Percentiles rank a stretch among this genome's conserved stretches.
phyloP scores from a whole-genome alignment of 371 early-diverging fungal species.

The Zychaea mexicana region DNA sequence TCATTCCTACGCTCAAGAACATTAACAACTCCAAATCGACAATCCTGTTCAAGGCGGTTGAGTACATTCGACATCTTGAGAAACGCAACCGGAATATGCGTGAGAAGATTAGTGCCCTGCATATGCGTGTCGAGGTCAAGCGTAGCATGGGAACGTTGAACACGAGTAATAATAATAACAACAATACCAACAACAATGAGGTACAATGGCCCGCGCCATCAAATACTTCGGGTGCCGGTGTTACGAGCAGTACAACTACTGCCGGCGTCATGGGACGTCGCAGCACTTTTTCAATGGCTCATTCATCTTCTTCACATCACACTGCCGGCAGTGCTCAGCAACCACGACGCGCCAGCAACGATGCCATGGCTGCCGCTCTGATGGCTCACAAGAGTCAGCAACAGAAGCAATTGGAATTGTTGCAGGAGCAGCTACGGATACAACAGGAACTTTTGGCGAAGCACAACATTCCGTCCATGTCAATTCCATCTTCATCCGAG shows the following conservation, averaged over 20 bases:
- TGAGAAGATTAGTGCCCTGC: slow-evolving; percentile 55
- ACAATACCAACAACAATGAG: not conserved
- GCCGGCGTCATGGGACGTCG: slow-evolving; percentile 4
- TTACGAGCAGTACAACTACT: no score
- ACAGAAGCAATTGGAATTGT: slow-evolving; percentile 25
- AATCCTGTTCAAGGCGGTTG: slow-evolving; percentile 58
- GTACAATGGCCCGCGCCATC: not conserved
- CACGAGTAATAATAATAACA: no score
- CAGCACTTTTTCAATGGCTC: slow-evolving; percentile 4
- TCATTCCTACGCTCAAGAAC: slow-evolving; percentile 72
- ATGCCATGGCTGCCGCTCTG: slow-evolving; percentile 37
- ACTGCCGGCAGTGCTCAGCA: not conserved
- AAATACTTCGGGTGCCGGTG: not conserved
- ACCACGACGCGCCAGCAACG: not conserved
- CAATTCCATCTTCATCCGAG: slow-evolving; percentile 9
- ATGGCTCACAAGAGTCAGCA: slow-evolving; percentile 42
- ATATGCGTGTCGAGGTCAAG: slow-evolving; percentile 48
- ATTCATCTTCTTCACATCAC: not conserved
- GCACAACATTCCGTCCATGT: slow-evolving; percentile 16
- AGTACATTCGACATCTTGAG: slow-evolving; percentile 48
- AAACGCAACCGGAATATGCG: slow-evolving; percentile 52
- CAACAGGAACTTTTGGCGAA: slow-evolving; percentile 39
- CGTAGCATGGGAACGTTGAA: slow-evolving; percentile 23
- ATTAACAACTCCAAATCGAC: slow-evolving; percentile 59
- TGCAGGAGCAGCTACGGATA: slow-evolving; percentile 25